Evolutionary conservation across 2,329 filamentous ascomycete species (phyloP).

Genomic region (Ophiostoma sp.): DNA sequence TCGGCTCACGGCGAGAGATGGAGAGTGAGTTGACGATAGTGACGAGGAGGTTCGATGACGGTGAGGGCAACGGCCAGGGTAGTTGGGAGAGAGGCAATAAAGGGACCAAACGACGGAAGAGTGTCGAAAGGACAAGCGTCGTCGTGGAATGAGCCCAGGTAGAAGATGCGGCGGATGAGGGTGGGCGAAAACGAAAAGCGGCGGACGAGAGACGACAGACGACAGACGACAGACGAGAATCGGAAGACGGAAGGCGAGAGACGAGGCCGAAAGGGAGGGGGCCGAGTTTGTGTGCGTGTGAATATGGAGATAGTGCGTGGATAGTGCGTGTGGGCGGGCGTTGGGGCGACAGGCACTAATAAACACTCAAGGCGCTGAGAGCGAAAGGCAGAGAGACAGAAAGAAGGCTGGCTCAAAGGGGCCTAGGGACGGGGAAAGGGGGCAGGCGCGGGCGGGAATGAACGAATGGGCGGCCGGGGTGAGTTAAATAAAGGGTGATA

Average conservation of each 20-base stretch:
- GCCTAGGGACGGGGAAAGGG: conserved; percentile 5
- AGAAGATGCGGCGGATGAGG: too few species aligned
- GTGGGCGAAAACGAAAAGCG: too few species aligned
- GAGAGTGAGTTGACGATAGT: not conserved
- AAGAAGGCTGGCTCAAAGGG: not conserved
- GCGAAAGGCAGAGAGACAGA: too few species aligned
- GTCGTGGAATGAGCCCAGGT: too few species aligned
- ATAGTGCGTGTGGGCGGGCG: not conserved
- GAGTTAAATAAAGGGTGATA: not conserved
- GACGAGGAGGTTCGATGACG: not conserved
- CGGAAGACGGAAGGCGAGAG: not conserved
- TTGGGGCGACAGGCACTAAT: not conserved
- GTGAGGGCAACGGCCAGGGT: not conserved
- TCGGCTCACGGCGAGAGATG: not conserved
- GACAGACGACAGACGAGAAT: too few species aligned
- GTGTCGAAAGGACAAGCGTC: too few species aligned
- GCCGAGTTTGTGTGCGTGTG: conserved; percentile 4
- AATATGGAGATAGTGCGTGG: not conserved
- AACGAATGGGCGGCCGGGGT: not conserved
- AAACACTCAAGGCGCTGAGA: not conserved
- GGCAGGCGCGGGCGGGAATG: not conserved
- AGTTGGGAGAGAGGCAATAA: too few species aligned
- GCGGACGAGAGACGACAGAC: too few species aligned
- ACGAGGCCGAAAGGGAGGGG: conserved; percentile 12
- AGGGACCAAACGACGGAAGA: too few species aligned